Evolutionary conservation across 179 eudicot species (phyloP), one percentile per base, ranked within the genome.

Genomic region (Gypsophila paniculata): DNA sequence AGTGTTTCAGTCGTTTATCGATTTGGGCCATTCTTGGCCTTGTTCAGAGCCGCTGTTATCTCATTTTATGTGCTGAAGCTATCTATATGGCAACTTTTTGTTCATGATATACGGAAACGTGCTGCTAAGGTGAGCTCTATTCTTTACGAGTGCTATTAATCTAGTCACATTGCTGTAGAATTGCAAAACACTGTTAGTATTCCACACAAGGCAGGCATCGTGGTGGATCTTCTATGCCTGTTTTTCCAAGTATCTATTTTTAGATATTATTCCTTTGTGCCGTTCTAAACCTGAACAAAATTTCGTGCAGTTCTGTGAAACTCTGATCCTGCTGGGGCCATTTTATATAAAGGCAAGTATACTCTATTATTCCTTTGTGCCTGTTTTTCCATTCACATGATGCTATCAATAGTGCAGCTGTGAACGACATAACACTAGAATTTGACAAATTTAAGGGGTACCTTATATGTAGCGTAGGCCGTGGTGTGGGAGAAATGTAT

Each of bases 11-110:
- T 61, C 54, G 88, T 88, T 52, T 88, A 86, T 72, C 87, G 82
- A 26, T 91, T 94, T 79, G 97, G 99, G 55, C 99, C 99, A 70
- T 94, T 89, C 77, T 80, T 91, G 82, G 99, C 99, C 55, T 85
- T 94, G 75, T 94, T 89, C 73, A 84, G 99, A 80, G 99, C 96
- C 61, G 96, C 97, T 51, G 83, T 88, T 65, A 89, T 94, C 73
- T 94, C 99, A 65, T 91, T 81, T 77, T 85, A 91, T 70, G 93
- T 90, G 54, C 79, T 89, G 74, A 91, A 94, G 91, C 81, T 94
- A 66, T 82, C 94, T 19, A 21, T 87, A 21, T 90, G 96, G 90
- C 94, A 84, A 25, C 72, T 87, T 55, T 85, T 89, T 77, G 90
- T 91, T 75, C 94, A 87, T 68, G 99, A 91, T 79, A 79, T 84